Evolutionary conservation across 306 rosid genomes (phyloP).

Genomic region (Parietaria judaica): DNA sequence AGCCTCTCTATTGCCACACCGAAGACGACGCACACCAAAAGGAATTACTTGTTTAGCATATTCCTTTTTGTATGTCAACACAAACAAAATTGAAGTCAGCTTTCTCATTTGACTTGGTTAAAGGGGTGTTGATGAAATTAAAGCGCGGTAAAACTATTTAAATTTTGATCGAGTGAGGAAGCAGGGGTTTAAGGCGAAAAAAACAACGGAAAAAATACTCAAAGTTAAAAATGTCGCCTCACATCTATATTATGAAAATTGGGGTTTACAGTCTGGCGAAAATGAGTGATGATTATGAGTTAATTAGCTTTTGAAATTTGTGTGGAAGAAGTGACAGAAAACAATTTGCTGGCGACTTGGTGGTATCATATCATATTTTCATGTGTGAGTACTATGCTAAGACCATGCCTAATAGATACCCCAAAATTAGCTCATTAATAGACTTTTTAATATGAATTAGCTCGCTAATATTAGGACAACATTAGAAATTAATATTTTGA

Average conservation of each 20-base stretch:
- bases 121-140: too few relatives aligned
- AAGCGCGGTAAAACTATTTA: too few relatives aligned
- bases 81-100: neutral
- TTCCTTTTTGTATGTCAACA: neutral
- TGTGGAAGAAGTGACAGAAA: conserved; percentile 2
- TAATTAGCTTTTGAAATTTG: conserved; percentile 4
- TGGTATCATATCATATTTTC: neutral
- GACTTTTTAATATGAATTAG: too few relatives aligned
- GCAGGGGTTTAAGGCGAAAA: too few relatives aligned
- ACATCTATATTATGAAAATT: neutral
- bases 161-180: too few relatives aligned
- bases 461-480: too few relatives aligned
- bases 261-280: conserved; percentile 16
- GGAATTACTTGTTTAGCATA: conserved; percentile 47
- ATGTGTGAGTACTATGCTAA: neutral
- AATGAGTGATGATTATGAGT: conserved; percentile 1
- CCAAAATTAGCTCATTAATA: too few relatives aligned
- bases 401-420: too few relatives aligned
- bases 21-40: conserved; percentile 65
- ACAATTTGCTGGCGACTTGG: conserved; percentile 1
- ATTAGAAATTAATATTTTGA: too few relatives aligned
- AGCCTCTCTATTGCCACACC: conserved; percentile 41
- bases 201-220: too few relatives aligned
- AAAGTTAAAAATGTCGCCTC: too few relatives aligned
- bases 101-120: neutral